Evolutionary conservation across 2,329 filamentous ascomycete genomes (phyloP).

Genomic region (Dothideomycetidae sp.): DNA sequence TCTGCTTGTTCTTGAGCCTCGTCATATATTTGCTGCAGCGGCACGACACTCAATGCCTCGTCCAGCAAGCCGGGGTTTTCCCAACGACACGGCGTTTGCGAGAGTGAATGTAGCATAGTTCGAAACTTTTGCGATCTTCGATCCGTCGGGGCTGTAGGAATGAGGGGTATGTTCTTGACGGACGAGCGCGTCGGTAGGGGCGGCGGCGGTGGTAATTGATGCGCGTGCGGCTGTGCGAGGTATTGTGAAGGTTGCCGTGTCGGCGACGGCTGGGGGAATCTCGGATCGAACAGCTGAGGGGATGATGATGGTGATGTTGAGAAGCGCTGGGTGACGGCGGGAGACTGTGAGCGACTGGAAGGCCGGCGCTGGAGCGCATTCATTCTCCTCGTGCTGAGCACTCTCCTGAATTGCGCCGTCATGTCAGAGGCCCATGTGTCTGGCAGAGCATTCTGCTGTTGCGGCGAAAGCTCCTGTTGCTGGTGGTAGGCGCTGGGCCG

Average conservation of each 20-base stretch:
- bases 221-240: conserved; percentile 20
- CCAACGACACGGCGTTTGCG: conserved; percentile 79
- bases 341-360: conserved; percentile 8
- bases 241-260: conserved; percentile 44
- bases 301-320: conserved; percentile 4
- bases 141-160: conserved; percentile 56
- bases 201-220: conserved; percentile 17
- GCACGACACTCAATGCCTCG: conserved; percentile 75
- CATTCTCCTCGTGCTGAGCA: conserved; percentile 75
- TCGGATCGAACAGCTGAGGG: conserved; percentile 1
- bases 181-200: conserved; percentile 45
- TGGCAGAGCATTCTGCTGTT: conserved; percentile 13
- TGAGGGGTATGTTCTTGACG: conserved; percentile 49
- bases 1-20: conserved; percentile 91
- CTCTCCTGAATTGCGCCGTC: conserved; percentile 69
- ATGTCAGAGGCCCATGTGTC: conserved; percentile 68
- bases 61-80: conserved; percentile 92
- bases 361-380: conserved; percentile 46
- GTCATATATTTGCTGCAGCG: conserved; percentile 78
- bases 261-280: conserved; percentile 4
- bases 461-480: conserved; percentile 12
- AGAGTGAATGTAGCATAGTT: conserved; percentile 72
- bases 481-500: conserved; percentile 10
- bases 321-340: conserved; percentile 2
- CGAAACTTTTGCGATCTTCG: conserved; percentile 35